phyloP scores from a whole-genome alignment of 2,329 filamentous ascomycete species.

The Fusarium liriodendri region DNA sequence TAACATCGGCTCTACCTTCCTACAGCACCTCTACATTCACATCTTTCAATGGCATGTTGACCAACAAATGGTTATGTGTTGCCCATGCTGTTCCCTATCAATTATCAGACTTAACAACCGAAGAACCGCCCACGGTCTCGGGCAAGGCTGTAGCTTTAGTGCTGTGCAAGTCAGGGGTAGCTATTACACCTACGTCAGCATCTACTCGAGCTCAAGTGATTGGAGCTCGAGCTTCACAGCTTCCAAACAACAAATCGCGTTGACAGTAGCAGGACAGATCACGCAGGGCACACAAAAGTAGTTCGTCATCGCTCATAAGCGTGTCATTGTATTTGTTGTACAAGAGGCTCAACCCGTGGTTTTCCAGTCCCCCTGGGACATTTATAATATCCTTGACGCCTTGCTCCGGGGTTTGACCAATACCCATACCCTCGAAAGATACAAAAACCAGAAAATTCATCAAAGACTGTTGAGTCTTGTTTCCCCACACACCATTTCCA shows the following conservation, averaged over 20 bases:
- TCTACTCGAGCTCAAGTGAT: neutral
- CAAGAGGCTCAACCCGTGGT: conserved; percentile 28
- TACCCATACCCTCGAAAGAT: neutral
- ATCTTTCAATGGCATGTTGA: neutral
- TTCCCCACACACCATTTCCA: conserved; percentile 18
- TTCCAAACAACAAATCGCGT: neutral
- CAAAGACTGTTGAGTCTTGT: conserved; percentile 27
- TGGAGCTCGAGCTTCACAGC: neutral
- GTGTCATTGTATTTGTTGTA: conserved; percentile 40
- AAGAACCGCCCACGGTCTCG: neutral
- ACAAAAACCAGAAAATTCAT: conserved; percentile 23
- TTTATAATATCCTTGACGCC: conserved; percentile 36
- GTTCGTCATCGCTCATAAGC: conserved; percentile 31
- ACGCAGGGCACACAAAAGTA: neutral
- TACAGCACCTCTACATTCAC: neutral
- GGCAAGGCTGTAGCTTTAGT: neutral
- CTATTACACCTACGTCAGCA: neutral
- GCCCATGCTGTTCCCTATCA: neutral
- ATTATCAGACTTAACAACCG: neutral
- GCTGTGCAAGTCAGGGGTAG: neutral
- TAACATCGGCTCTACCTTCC: neutral
- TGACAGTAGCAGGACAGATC: neutral
- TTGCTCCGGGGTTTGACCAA: conserved; percentile 19
- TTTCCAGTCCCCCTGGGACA: conserved; percentile 32
- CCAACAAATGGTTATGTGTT: neutral